These are phyloP conservation scores for Osmanthus fragrans DNA, from an alignment of 257 asterid genomes.

Conservation along the genomic window DNA sequence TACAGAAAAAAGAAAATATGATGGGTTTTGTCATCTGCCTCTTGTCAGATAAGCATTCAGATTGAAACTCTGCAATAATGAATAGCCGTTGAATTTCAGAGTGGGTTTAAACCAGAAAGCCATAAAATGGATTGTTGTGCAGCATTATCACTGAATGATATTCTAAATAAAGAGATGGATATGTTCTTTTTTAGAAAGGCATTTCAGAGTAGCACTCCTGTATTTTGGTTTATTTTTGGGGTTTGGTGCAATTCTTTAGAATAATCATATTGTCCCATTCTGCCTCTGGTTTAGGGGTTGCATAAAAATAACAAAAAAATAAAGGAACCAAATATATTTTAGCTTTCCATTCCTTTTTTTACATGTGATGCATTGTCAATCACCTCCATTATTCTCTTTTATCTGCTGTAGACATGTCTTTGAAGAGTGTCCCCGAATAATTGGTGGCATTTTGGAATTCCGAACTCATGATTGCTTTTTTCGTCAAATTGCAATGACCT, in stretches of 20 bases:
- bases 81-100: not conserved
- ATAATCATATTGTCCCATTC: not conserved
- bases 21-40: not conserved
- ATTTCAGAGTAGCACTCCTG: not conserved
- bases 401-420: not conserved
- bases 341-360: not conserved
- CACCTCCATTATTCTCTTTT: not conserved
- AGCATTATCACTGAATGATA: not conserved
- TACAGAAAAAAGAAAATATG: not conserved
- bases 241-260: not conserved
- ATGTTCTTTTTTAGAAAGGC: not conserved
- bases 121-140: not conserved
- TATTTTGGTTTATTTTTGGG: not conserved
- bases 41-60: not conserved
- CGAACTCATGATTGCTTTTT: not conserved
- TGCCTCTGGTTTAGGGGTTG: not conserved
- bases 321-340: not conserved
- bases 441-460: not conserved
- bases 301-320: not conserved
- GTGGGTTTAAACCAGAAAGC: not conserved
- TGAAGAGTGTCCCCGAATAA: not conserved
- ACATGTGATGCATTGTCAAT: not conserved
- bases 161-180: not conserved
- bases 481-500: not conserved
- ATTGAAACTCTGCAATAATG: not conserved